Base-by-base conservation (phyloP, 2,329 filamentous ascomycete genomes). In the Colletotrichum falcatum region DNA sequence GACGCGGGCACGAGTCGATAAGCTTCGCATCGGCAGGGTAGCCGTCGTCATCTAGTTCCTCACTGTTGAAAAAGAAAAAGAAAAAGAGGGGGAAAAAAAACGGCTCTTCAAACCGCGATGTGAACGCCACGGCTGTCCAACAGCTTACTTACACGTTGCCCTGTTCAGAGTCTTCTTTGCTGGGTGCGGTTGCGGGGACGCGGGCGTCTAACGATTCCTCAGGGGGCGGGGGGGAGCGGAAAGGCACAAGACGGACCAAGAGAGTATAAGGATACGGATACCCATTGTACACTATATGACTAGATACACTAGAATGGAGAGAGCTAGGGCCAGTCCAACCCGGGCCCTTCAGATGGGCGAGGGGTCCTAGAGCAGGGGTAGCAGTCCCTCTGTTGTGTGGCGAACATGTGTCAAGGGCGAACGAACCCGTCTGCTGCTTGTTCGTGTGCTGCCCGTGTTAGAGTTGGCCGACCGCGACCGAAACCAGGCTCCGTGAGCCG, bases 391-490 rank as follows among this genome's bases (percentile, higher is more conserved):
- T 39, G 37, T 39, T 30, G 6, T 42, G 12, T 53, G 35, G 35
- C 48, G 23, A 62, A 49, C 23, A 30, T 62, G 48, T 42, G 16
- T 42, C 48, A 42, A 53, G 26, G 46, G 26, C 20, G 26, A 33
- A 14, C 20, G 6, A 7, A 20, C 8, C 42, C 18, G 23, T 33
- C 46, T 48, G 16, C 51, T 39, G 39, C 60, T 62, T 42, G 33
- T 62, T 42, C 37, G 18, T 42, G 46, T 42, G 46, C 60, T 28
- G 60, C 60, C 53, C 48, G 11, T 23, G 16, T 42, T 53, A 39
- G 26, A 30, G 46, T 51, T 62, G 46, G 60, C 46, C 35, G 48
- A 53, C 16, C n/a, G 26, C 3, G 35, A 48, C 60, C 60, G 60
- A 53, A 35, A 33, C 23, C 30, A 18, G 26, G 42, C 42, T 42